Evolutionary conservation across 2,329 filamentous ascomycete species (phyloP).

Genomic region (Beauveria caledonica): DNA sequence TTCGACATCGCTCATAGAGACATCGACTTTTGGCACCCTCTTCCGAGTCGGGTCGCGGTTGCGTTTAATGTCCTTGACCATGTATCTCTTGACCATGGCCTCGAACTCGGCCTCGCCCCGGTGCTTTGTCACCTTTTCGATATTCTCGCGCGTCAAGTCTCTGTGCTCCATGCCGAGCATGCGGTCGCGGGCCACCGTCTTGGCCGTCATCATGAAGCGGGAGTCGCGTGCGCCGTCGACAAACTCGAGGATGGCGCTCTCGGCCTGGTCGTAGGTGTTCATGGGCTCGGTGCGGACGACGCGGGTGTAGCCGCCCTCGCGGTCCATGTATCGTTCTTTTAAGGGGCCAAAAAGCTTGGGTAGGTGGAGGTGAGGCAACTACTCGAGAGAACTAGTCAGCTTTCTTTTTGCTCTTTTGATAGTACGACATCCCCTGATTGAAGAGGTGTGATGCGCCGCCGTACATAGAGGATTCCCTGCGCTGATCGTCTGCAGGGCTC

Average conservation of each 20-base stretch:
- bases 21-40: neutral
- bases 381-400: neutral
- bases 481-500: constrained; percentile 69
- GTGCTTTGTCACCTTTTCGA: constrained; percentile 78
- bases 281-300: constrained; percentile 86
- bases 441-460: constrained; percentile 23
- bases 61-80: constrained; percentile 4
- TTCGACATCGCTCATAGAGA: neutral
- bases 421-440: neutral
- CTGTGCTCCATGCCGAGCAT: constrained; percentile 50
- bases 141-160: constrained; percentile 68
- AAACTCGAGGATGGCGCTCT: constrained; percentile 84
- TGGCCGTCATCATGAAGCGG: constrained; percentile 88
- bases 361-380: constrained; percentile 59
- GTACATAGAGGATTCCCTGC: constrained; percentile 77
- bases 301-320: constrained; percentile 90
- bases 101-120: constrained; percentile 62
- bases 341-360: constrained; percentile 86
- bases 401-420: neutral
- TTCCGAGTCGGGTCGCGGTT: neutral
- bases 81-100: constrained; percentile 17
- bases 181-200: constrained; percentile 62
- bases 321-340: constrained; percentile 64
- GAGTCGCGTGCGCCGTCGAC: constrained; percentile 93
- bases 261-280: constrained; percentile 75